Conservation (phyloP, 2,329 filamentous ascomycete species). For the Microcera coccophila region DNA sequence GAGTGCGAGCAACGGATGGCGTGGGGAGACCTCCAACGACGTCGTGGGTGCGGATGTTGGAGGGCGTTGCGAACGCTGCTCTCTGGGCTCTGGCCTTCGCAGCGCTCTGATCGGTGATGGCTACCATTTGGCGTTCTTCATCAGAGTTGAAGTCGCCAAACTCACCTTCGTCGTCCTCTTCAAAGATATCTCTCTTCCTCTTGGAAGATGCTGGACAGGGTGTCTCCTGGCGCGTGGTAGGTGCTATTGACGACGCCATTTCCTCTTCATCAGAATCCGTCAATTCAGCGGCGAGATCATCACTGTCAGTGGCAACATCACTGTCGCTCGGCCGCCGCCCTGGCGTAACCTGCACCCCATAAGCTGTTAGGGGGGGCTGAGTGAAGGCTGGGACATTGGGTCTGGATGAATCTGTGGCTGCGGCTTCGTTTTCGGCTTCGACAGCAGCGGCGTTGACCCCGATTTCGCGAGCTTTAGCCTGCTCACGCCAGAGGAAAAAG, state of each 20-base stretch:
- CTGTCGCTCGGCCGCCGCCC: constrained; percentile 13
- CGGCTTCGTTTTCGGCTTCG: too few species aligned
- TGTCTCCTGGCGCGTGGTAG: constrained; percentile 8
- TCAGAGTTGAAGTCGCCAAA: constrained; percentile 37
- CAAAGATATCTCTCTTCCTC: constrained; percentile 26
- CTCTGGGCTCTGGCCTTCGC: constrained; percentile 19
- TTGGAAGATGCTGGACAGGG: constrained; percentile 25
- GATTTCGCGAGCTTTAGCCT: constrained; percentile 31
- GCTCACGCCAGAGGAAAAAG: constrained; percentile 46
- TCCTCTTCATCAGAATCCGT: constrained; percentile 14
- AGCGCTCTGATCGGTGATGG: constrained; percentile 35
- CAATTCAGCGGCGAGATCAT: constrained; percentile 4
- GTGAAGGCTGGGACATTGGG: constrained; percentile 28
- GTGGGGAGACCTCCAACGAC: constrained; percentile 28
- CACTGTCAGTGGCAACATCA: constrained; percentile 3
- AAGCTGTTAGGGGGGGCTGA: constrained; percentile 28
- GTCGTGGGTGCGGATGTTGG: constrained; percentile 21
- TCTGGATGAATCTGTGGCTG: constrained; percentile 10
- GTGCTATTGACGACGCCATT: constrained; percentile 2
- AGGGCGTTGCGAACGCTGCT: constrained; percentile 25
- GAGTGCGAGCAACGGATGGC: constrained; percentile 34
- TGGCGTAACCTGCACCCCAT: constrained; percentile 27
- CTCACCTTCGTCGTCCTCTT: constrained; percentile 28
- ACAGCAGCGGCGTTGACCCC: constrained; percentile 12
- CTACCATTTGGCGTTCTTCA: constrained; percentile 36